phyloP scores from a whole-genome alignment of 371 early-diverging fungal species.

The Apophysomyces elegans region DNA sequence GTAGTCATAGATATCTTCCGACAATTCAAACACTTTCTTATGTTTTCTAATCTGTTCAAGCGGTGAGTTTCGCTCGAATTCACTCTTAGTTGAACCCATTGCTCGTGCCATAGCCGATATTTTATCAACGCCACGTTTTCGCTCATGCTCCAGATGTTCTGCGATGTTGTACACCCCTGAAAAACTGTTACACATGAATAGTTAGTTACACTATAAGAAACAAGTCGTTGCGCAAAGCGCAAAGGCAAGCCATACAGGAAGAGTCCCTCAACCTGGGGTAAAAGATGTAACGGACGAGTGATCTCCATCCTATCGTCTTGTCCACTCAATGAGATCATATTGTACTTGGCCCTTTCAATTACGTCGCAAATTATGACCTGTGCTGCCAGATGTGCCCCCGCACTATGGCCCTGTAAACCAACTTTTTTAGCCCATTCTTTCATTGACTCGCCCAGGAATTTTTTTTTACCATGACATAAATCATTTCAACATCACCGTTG shows the following conservation, averaged over 20 bases:
- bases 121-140: constrained; percentile 69
- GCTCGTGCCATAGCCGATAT: constrained; percentile 75
- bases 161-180: constrained; percentile 73
- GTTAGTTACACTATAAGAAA: background rate
- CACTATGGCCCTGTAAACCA: constrained; percentile 52
- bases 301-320: constrained; percentile 27
- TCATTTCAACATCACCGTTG: constrained; percentile 56
- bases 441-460: background rate
- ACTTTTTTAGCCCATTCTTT: background rate
- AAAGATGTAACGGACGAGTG: constrained; percentile 25
- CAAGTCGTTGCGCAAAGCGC: constrained; percentile 7
- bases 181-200: constrained; percentile 23
- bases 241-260: constrained; percentile 40
- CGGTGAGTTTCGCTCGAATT: constrained; percentile 43
- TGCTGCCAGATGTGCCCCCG: constrained; percentile 55
- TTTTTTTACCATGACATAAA: constrained; percentile 62
- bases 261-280: constrained; percentile 59
- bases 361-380: constrained; percentile 47
- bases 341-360: constrained; percentile 34
- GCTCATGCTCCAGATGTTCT: constrained; percentile 66
- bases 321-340: constrained; percentile 7
- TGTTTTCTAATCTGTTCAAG: constrained; percentile 34
- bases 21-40: constrained; percentile 31
- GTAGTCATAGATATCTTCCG: constrained; percentile 33
- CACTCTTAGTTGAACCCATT: constrained; percentile 55